A percentile compares a stretch with the other conserved stretches of the same genome.
Conservation (phyloP, 202 grass and related monocot species). For the Panicum virgatum region DNA sequence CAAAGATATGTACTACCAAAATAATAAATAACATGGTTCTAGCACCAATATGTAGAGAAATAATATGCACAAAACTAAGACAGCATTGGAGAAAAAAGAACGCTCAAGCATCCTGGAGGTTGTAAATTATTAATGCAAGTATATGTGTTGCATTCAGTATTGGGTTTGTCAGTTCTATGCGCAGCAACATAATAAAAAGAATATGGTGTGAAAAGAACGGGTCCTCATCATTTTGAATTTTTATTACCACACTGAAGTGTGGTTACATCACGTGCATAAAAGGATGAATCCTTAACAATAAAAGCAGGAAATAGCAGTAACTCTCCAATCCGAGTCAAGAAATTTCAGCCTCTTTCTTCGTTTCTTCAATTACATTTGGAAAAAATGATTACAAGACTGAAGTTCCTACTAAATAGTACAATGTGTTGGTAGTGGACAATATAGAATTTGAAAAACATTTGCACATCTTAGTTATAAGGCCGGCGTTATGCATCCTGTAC, state of each 20-base stretch:
- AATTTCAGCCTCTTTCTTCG: background rate
- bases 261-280: background rate
- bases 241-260: too few species aligned
- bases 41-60: too few species aligned
- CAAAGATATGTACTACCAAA: background rate
- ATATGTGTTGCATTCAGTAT: background rate
- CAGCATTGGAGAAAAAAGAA: too few species aligned
- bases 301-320: background rate
- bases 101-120: too few species aligned
- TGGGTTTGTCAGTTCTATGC: background rate
- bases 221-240: background rate
- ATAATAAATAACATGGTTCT: too few species aligned
- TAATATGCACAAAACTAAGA: too few species aligned
- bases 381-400: background rate
- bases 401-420: background rate
- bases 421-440: background rate
- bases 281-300: background rate
- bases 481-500: background rate
- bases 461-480: background rate
- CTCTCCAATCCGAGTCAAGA: background rate
- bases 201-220: too few species aligned
- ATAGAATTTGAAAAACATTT: background rate
- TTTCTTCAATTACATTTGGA: background rate
- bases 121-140: too few species aligned
- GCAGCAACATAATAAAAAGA: background rate